Conservation (phyloP, 441 rosid species). For the Theobroma grandiflorum region DNA sequence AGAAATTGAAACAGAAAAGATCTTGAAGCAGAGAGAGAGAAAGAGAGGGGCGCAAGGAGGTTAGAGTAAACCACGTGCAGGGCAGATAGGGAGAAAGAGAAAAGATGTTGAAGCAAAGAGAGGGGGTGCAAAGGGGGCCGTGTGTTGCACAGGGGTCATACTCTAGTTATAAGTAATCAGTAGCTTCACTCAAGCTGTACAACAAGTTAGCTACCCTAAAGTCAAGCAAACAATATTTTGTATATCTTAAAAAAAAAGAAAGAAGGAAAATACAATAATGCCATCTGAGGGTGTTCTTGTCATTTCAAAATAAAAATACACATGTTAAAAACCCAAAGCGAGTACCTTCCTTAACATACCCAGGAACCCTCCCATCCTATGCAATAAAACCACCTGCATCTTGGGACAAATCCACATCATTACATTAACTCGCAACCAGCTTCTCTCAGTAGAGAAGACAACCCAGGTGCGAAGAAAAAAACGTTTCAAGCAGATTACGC, state of each 20-base stretch:
- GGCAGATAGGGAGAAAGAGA: no score
- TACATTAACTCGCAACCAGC: slow-evolving; percentile 1
- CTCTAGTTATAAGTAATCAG: background rate
- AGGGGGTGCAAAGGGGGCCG: no score
- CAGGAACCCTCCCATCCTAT: background rate
- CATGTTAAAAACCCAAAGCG: background rate
- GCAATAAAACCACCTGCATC: background rate
- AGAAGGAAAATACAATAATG: no score
- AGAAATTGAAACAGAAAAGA: no score
- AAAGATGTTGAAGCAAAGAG: no score
- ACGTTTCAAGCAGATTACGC: background rate
- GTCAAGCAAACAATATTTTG: background rate
- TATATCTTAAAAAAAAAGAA: no score
- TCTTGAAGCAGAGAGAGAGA: no score
- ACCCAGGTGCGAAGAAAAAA: background rate
- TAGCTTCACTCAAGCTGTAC: background rate
- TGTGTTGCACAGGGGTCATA: no score
- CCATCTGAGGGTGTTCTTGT: background rate
- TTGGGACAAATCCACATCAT: background rate
- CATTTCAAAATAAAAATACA: background rate
- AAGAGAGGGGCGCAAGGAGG: no score
- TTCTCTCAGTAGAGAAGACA: background rate
- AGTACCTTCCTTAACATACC: background rate
- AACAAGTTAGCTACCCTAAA: background rate
- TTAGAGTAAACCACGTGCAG: no score